Evolutionary conservation across 257 asterid species (phyloP).

Genomic region (Nicotiana sylvestris): DNA sequence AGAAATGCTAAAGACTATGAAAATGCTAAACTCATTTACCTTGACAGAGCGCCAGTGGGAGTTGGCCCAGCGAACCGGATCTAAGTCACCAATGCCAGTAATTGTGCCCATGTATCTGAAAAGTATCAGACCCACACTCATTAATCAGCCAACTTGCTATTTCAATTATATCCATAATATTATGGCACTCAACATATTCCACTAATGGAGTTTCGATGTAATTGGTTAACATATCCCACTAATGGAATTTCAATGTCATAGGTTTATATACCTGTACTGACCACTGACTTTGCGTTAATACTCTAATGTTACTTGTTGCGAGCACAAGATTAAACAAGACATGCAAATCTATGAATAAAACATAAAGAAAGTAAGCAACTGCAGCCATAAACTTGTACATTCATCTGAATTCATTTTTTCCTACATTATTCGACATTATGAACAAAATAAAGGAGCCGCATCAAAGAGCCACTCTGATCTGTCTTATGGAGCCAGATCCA

Average conservation of each 20-base stretch:
- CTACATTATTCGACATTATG: not conserved
- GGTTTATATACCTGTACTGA: not conserved
- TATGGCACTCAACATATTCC: not conserved
- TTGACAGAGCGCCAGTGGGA: conserved; percentile 98
- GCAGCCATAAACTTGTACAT: not conserved
- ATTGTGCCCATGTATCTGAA: conserved; percentile 96
- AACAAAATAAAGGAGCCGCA: not conserved
- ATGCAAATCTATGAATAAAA: not conserved
- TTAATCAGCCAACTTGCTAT: not conserved
- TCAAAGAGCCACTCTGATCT: not conserved
- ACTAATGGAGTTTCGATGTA: not conserved
- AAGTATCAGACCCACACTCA: conserved; percentile 15
- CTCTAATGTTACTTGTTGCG: not conserved
- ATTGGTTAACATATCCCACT: not conserved
- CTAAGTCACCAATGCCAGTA: conserved; percentile 91
- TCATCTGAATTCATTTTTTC: conserved; percentile 6
- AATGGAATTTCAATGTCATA: not conserved
- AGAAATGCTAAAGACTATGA: not conserved
- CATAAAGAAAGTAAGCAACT: not conserved
- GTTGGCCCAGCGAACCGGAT: conserved; percentile 89
- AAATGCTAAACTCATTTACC: conserved; percentile 33
- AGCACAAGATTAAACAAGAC: not conserved
- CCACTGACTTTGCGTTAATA: not conserved
- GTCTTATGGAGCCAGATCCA: not conserved
- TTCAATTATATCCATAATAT: not conserved